Conservation (phyloP, 2,329 filamentous ascomycete genomes). For the Apiospora phragmitis region DNA sequence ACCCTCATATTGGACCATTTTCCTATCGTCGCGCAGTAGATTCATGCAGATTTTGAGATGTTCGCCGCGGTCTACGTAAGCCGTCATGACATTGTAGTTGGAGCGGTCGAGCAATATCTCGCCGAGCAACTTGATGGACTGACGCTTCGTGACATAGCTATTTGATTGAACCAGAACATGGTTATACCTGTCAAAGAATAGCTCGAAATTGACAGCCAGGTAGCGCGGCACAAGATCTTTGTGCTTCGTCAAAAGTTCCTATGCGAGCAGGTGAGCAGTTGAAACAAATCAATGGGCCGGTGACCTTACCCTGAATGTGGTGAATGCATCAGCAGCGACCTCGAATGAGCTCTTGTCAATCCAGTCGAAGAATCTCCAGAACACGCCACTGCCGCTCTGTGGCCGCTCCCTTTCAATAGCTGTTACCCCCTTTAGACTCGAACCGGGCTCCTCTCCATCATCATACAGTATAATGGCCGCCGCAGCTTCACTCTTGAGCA, state of each 20-base stretch:
- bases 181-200: conserved; percentile 94
- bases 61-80: conserved; percentile 92
- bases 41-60: conserved; percentile 99
- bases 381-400: conserved; percentile 80
- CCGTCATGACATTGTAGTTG: conserved; percentile 98
- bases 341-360: conserved; percentile 97
- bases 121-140: conserved; percentile 95
- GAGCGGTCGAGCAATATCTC: conserved; percentile 92
- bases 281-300: not conserved
- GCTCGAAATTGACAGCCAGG: conserved; percentile 83
- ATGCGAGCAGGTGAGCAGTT: not conserved
- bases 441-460: conserved; percentile 71
- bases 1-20: conserved; percentile 99
- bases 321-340: conserved; percentile 95
- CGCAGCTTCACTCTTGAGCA: conserved; percentile 85
- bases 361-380: conserved; percentile 97
- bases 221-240: conserved; percentile 89
- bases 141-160: conserved; percentile 95
- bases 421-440: conserved; percentile 72
- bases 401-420: conserved; percentile 75
- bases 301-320: conserved; percentile 80
- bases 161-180: conserved; percentile 83
- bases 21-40: conserved; percentile 87
- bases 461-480: conserved; percentile 92
- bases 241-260: conserved; percentile 94